These are phyloP conservation scores for Tephrocybe sp. DNA, from an alignment of 768 basidiomycete genomes.

Conservation along the genomic window DNA sequence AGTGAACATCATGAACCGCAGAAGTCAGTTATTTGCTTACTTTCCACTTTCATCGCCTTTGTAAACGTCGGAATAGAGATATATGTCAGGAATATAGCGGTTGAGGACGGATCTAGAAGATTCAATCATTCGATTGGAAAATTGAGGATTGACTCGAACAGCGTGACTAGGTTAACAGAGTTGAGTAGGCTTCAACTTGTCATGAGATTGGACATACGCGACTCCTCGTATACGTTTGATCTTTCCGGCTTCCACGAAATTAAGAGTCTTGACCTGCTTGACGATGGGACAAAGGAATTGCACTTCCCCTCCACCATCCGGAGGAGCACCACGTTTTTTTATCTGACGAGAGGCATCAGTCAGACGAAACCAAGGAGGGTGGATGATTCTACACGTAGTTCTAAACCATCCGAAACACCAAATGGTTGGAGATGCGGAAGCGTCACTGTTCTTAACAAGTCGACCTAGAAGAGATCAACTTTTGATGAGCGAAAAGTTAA, in stretches of 20 bases:
- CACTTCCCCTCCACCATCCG: slow-evolving; percentile 89
- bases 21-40: slow-evolving; percentile 42
- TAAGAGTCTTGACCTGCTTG: slow-evolving; percentile 86
- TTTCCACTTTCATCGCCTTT: slow-evolving; percentile 97
- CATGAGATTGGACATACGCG: slow-evolving; percentile 56
- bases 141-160: slow-evolving; percentile 94
- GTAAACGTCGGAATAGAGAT: slow-evolving; percentile 97
- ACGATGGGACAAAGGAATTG: slow-evolving; percentile 92
- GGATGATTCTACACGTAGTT: slow-evolving; percentile 62
- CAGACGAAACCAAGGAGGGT: background rate
- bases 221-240: slow-evolving; percentile 94
- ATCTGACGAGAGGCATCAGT: slow-evolving; percentile 48
- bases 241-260: slow-evolving; percentile 89
- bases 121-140: slow-evolving; percentile 97
- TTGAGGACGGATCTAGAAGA: slow-evolving; percentile 89
- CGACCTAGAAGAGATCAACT: slow-evolving; percentile 53
- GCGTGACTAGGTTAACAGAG: slow-evolving; percentile 64
- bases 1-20: background rate
- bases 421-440: slow-evolving; percentile 89
- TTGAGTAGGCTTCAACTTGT: background rate
- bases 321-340: slow-evolving; percentile 89
- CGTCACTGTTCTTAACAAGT: slow-evolving; percentile 86
- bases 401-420: slow-evolving; percentile 86
- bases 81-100: slow-evolving; percentile 96
- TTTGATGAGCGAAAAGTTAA: background rate